Evolutionary conservation across 2,329 filamentous ascomycete species (phyloP).

Genomic region (Elsinoe necatrix): DNA sequence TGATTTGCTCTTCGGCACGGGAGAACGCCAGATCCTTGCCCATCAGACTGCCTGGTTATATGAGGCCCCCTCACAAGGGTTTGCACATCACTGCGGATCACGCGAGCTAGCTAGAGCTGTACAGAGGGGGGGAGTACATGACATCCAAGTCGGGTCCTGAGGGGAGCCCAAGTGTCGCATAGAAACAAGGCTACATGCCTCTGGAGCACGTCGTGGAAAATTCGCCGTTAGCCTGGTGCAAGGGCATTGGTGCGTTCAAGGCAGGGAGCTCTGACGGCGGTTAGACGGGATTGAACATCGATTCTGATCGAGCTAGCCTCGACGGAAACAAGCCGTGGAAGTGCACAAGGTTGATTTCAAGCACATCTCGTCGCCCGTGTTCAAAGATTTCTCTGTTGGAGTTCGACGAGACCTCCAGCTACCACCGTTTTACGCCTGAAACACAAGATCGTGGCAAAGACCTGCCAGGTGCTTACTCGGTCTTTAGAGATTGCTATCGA

Average conservation of each 20-base stretch:
- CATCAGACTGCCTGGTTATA: background rate
- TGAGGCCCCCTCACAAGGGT: background rate
- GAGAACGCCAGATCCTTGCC: background rate
- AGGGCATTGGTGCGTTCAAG: background rate
- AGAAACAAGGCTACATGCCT: constrained; percentile 5
- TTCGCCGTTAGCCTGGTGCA: constrained; percentile 6
- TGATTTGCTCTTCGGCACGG: constrained; percentile 12
- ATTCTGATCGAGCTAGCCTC: constrained; percentile 8
- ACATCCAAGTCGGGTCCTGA: background rate
- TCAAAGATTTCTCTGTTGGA: background rate
- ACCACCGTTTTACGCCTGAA: background rate
- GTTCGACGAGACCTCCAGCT: background rate
- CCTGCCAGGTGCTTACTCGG: background rate
- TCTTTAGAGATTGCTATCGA: background rate
- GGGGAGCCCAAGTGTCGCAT: constrained; percentile 2
- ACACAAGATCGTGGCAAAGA: background rate
- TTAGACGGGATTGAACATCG: background rate
- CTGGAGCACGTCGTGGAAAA: background rate
- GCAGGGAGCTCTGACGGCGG: constrained; percentile 10
- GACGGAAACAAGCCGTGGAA: background rate
- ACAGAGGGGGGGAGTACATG: no score
- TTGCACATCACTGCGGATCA: background rate
- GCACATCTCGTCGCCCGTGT: no score
- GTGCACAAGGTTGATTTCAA: no score
- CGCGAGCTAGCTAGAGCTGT: background rate